These are phyloP conservation scores for Xylaria sp. DNA, from an alignment of 2,329 filamentous ascomycete genomes.

Conservation along the genomic window DNA sequence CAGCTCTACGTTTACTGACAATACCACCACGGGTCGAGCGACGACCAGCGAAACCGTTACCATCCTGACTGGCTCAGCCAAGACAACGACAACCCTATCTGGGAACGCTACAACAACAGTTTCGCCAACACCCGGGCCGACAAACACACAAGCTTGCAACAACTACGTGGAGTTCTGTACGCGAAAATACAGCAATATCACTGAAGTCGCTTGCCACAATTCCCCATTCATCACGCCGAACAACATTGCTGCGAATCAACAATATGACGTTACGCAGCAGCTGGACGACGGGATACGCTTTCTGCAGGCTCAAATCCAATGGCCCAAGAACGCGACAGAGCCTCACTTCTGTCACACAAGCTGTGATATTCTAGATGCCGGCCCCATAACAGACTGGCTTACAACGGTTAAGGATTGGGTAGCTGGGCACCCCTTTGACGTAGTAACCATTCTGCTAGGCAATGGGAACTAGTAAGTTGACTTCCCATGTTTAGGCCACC, in stretches of 20 bases:
- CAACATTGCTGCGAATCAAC: constrained; percentile 79
- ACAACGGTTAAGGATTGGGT: constrained; percentile 75
- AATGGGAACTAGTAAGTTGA: constrained; percentile 71
- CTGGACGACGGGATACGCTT: constrained; percentile 77
- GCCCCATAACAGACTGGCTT: constrained; percentile 77
- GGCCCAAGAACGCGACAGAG: constrained; percentile 52
- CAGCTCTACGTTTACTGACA: constrained; percentile 39
- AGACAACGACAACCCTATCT: constrained; percentile 46
- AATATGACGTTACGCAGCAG: constrained; percentile 69
- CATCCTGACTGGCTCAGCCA: constrained; percentile 54
- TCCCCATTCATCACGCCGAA: constrained; percentile 74
- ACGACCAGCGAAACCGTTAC: constrained; percentile 40
- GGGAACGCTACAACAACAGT: constrained; percentile 50
- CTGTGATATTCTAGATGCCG: constrained; percentile 81
- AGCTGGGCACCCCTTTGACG: constrained; percentile 77
- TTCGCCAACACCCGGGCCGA: constrained; percentile 52
- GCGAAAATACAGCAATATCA: constrained; percentile 81
- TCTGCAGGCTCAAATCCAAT: constrained; percentile 68
- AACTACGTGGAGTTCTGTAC: constrained; percentile 77
- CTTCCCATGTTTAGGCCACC: not conserved
- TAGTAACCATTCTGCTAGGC: constrained; percentile 83
- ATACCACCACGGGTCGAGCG: constrained; percentile 36
- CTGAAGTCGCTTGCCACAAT: constrained; percentile 79
- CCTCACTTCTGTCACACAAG: constrained; percentile 84
- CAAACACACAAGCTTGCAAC: constrained; percentile 82